A percentile compares a stretch with the other conserved stretches of the same genome.
Evolutionary conservation across 202 grass and related monocot species (phyloP).

Genomic region (Alloteropsis angusta): DNA sequence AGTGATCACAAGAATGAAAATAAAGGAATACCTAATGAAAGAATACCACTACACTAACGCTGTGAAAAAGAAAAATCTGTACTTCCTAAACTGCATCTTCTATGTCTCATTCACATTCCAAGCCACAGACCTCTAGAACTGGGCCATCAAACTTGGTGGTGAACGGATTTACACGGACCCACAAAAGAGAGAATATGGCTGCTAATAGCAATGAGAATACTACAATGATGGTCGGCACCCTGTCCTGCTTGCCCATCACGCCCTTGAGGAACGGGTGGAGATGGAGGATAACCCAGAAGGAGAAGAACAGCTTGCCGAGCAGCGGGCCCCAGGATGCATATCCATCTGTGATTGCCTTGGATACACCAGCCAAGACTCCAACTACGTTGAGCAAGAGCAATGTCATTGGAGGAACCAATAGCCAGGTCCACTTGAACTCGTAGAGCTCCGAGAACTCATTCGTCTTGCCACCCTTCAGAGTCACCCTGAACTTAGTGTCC

Average conservation of each 20-base stretch:
- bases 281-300: constrained; percentile 47
- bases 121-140: constrained; percentile 21
- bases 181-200: constrained; percentile 43
- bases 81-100: not conserved
- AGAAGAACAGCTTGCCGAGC: constrained; percentile 48
- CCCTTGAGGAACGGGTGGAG: constrained; percentile 54
- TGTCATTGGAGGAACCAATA: constrained; percentile 17
- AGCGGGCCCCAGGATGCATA: constrained; percentile 37
- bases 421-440: constrained; percentile 21
- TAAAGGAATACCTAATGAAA: not conserved
- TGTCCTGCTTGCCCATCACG: constrained; percentile 36
- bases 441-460: constrained; percentile 13
- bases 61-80: not conserved
- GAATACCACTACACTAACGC: not conserved
- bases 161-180: constrained; percentile 25
- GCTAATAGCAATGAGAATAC: constrained; percentile 52
- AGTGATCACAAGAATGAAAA: not conserved
- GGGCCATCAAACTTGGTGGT: constrained; percentile 11
- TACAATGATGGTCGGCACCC: constrained; percentile 45
- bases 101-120: constrained; percentile 19
- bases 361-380: constrained; percentile 1
- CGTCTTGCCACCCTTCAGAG: not conserved
- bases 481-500: constrained; percentile 18
- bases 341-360: constrained; percentile 14
- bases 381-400: constrained; percentile 8